These are phyloP conservation scores for Fraxinus cuspidata DNA, from an alignment of 257 asterid genomes.

Conservation along the genomic window DNA sequence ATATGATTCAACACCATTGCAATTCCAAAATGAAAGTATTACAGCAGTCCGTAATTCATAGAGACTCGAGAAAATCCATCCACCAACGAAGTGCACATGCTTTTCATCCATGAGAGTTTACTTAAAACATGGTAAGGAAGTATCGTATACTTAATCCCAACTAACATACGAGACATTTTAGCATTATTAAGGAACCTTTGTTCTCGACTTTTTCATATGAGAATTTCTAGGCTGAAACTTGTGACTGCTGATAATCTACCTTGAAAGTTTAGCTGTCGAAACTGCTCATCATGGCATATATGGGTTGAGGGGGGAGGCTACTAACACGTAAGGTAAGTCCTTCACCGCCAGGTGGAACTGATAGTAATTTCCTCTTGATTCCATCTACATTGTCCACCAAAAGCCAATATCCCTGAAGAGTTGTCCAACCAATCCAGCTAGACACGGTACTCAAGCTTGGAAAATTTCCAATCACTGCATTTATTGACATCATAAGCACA, in stretches of 20 bases:
- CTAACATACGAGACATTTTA: background rate
- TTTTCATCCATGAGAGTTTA: background rate
- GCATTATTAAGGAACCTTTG: background rate
- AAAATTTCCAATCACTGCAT: slow-evolving; percentile 32
- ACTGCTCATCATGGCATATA: slow-evolving; percentile 43
- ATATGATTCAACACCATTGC: background rate
- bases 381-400: slow-evolving; percentile 32
- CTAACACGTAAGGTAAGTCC: slow-evolving; percentile 35
- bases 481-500: slow-evolving; percentile 63
- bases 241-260: background rate
- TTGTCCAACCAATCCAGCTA: slow-evolving; percentile 51
- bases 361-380: slow-evolving; percentile 36
- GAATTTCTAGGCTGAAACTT: background rate
- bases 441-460: slow-evolving; percentile 48
- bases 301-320: slow-evolving; percentile 27
- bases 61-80: background rate
- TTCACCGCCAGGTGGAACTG: slow-evolving; percentile 39
- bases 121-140: background rate
- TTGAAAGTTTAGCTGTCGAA: slow-evolving; percentile 15
- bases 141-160: background rate
- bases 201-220: background rate
- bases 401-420: slow-evolving; percentile 28
- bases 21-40: background rate
- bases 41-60: background rate
- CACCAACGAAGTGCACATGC: background rate